These are phyloP conservation scores for Amborella trichopoda DNA, from an alignment of 164 flowering plant species.

Conservation along the genomic window DNA sequence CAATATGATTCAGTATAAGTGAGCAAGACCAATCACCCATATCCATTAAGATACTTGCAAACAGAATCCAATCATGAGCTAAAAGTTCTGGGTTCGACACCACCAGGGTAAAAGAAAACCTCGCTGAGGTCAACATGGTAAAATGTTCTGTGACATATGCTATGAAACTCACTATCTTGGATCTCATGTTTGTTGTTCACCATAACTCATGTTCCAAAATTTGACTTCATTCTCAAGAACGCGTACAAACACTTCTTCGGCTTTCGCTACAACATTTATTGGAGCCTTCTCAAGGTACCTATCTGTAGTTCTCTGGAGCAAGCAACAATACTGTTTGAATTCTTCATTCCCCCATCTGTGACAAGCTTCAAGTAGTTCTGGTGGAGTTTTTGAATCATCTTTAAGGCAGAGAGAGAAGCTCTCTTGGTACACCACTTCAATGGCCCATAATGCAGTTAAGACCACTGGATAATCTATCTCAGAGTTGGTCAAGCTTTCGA, in stretches of 20 bases:
- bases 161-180: too few relatives aligned
- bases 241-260: slow-evolving; percentile 39
- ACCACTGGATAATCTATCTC: slow-evolving; percentile 56
- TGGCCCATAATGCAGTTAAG: slow-evolving; percentile 75
- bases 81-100: too few relatives aligned
- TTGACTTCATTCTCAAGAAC: slow-evolving; percentile 63
- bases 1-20: too few relatives aligned
- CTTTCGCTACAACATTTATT: slow-evolving; percentile 23
- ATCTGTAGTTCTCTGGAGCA: slow-evolving; percentile 42
- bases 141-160: too few relatives aligned
- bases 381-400: slow-evolving; percentile 40
- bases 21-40: too few relatives aligned
- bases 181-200: slow-evolving; percentile 5
- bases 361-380: slow-evolving; percentile 60
- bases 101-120: too few relatives aligned
- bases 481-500: slow-evolving; percentile 44
- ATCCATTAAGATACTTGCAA: too few relatives aligned
- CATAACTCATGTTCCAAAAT: slow-evolving; percentile 89
- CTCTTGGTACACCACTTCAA: slow-evolving; percentile 76
- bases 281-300: slow-evolving; percentile 37
- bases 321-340: slow-evolving; percentile 51
- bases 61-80: too few relatives aligned
- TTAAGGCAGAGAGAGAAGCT: slow-evolving; percentile 73
- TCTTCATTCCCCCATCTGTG: slow-evolving; percentile 77
- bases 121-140: too few relatives aligned